Base-by-base conservation (phyloP, 2,329 filamentous ascomycete species). In the Xylariales sp. region DNA sequence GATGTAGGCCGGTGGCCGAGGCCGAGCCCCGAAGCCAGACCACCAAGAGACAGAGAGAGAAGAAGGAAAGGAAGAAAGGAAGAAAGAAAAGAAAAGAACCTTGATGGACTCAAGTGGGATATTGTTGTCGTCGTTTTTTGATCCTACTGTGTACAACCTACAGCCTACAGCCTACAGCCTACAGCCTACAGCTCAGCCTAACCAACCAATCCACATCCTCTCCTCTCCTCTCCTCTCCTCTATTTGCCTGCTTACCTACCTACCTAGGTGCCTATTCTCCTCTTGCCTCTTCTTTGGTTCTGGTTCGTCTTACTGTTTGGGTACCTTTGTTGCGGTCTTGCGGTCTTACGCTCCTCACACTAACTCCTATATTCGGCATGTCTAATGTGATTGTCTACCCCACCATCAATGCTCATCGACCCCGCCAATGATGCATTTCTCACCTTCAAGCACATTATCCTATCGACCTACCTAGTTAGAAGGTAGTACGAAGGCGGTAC, bases 391-490 rank as follows among this genome's bases (percentile, higher is more conserved):
- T 56, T 45, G 39, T 56, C 8, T n/a, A 45, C 54, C 54, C 54
- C 54, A 56, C 54, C 54, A 56, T 39, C 54, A 54, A 46, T 56
- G 39, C 54, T 45, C 54, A 56, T 56, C 54, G 39, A 56, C 54
- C 54, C 54, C 54, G 54, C 54, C 54, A 56, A 56, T 56, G 54
- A 56, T 56, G 54, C 54, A 45, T 56, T 56, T 46, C 54, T 45
- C 14, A 32, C 53, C 53, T 43, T 55, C 36, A 30, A 55, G 53
- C 53, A 45, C 53, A 55, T 39, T 43, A 55, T 55, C 18, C 10
- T 10, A 14, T 14, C n/a, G 7, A 39, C 52, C 52, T 43, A 55
- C 53, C 36, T 30, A 16, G 53, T 9, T 45, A 45, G 39, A 9
- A 56, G 39, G 9, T 9, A 45, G 39, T 52, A 16, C 3, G 49